Percentiles rank a stretch among this genome's conserved stretches.
Evolutionary conservation across 1,139 yeast species (phyloP).

Genomic region (Hansenula anomala): DNA sequence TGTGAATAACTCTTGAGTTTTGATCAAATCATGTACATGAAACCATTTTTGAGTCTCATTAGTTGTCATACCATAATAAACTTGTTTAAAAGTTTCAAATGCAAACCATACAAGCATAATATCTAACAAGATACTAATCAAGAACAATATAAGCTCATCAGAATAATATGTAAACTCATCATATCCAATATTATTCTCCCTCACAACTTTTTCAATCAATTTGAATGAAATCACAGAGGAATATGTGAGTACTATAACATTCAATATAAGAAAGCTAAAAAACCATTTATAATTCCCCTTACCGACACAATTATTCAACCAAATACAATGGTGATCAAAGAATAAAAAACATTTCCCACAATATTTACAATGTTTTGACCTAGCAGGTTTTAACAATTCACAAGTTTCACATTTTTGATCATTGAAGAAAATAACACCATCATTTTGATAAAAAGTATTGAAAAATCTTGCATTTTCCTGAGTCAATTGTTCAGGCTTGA

Average conservation of each 20-base stretch:
- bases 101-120: conserved; percentile 54
- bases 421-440: conserved; percentile 17
- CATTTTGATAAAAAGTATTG: conserved; percentile 9
- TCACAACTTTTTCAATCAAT: conserved; percentile 22
- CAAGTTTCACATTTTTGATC: conserved; percentile 48
- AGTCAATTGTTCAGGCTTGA: conserved; percentile 51
- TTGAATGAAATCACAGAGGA: conserved; percentile 39
- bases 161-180: conserved; percentile 6
- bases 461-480: conserved; percentile 10
- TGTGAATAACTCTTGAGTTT: conserved; percentile 37
- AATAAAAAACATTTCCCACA: conserved; percentile 66
- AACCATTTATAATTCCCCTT: conserved; percentile 71
- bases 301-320: conserved; percentile 92
- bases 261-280: conserved; percentile 51
- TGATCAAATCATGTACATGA: conserved; percentile 56
- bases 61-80: conserved; percentile 84
- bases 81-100: conserved; percentile 53
- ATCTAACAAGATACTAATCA: conserved; percentile 50
- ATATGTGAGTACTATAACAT: conserved; percentile 52
- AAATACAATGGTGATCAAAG: conserved; percentile 91
- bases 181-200: conserved; percentile 15
- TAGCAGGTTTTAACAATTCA: conserved; percentile 64
- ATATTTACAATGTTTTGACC: conserved; percentile 83
- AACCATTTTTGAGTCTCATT: conserved; percentile 87
- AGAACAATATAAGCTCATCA: conserved; percentile 13